These are phyloP conservation scores for Candida methanosorbosa DNA, from an alignment of 805 yeast genomes.

Conservation along the genomic window DNA sequence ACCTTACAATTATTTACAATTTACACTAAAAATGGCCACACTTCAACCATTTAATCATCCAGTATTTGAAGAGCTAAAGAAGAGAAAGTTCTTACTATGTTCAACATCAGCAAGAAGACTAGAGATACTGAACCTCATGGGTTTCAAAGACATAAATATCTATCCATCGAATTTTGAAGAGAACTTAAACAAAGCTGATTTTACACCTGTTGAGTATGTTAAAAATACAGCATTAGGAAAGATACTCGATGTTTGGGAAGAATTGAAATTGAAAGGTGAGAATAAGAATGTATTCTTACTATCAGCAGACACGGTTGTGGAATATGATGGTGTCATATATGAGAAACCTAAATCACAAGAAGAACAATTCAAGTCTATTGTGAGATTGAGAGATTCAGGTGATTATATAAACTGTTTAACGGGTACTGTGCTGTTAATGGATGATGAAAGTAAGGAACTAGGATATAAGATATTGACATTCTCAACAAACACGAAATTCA, in stretches of 20 bases:
- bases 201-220: conserved; percentile 56
- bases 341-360: conserved; percentile 70
- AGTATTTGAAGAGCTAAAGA: conserved; percentile 16
- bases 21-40: not conserved
- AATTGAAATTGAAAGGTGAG: conserved; percentile 13
- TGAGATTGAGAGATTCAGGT: conserved; percentile 33
- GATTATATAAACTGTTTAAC: conserved; percentile 43
- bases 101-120: conserved; percentile 78
- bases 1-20: too few species aligned
- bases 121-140: conserved; percentile 59
- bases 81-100: conserved; percentile 50
- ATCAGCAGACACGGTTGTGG: conserved; percentile 78
- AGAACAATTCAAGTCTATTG: conserved; percentile 42
- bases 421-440: conserved; percentile 38
- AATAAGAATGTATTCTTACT: conserved; percentile 24
- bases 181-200: conserved; percentile 47
- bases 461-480: conserved; percentile 11
- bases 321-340: conserved; percentile 47
- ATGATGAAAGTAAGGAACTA: conserved; percentile 4
- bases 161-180: conserved; percentile 70
- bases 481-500: conserved; percentile 19
- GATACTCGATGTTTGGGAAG: conserved; percentile 49
- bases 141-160: conserved; percentile 35
- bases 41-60: conserved; percentile 18
- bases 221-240: conserved; percentile 60